Percentiles rank a stretch among this genome's conserved stretches.
Conservation (phyloP, 2,329 filamentous ascomycete species). For the Colletotrichum cordylinicola region DNA sequence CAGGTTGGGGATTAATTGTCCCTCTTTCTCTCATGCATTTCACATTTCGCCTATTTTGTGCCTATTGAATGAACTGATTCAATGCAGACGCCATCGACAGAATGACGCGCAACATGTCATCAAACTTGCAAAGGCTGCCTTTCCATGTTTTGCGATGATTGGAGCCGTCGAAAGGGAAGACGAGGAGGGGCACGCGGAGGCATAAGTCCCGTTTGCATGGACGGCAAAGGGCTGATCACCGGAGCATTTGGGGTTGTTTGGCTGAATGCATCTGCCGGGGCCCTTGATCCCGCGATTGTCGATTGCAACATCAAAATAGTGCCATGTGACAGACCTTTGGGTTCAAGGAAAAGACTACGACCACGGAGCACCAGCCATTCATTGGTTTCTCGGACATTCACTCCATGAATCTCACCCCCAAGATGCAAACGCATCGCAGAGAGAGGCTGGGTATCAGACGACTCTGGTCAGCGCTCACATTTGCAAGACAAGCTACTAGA, state of each 20-base stretch:
- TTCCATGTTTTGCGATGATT: neutral
- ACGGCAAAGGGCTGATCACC: neutral
- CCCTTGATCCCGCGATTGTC: conserved; percentile 7
- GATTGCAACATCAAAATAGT: neutral
- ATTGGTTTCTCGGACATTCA: neutral
- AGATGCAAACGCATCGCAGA: neutral
- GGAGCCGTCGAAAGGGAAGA: neutral
- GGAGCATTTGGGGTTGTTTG: neutral
- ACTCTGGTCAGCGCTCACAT: neutral
- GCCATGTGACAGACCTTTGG: conserved; percentile 2
- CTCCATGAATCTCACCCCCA: neutral
- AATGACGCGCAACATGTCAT: neutral
- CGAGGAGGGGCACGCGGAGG: neutral
- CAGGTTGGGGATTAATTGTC: neutral
- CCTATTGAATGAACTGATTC: neutral
- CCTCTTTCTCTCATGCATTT: neutral
- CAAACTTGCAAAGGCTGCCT: neutral
- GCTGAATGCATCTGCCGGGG: conserved; percentile 4
- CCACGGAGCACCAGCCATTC: neutral
- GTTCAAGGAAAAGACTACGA: neutral
- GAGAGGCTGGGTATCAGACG: neutral
- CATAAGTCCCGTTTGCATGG: neutral
- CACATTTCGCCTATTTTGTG: neutral
- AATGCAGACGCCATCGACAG: neutral
- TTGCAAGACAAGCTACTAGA: neutral